Conservation (phyloP, 2,329 filamentous ascomycete species). For the Xylaria sp. region DNA sequence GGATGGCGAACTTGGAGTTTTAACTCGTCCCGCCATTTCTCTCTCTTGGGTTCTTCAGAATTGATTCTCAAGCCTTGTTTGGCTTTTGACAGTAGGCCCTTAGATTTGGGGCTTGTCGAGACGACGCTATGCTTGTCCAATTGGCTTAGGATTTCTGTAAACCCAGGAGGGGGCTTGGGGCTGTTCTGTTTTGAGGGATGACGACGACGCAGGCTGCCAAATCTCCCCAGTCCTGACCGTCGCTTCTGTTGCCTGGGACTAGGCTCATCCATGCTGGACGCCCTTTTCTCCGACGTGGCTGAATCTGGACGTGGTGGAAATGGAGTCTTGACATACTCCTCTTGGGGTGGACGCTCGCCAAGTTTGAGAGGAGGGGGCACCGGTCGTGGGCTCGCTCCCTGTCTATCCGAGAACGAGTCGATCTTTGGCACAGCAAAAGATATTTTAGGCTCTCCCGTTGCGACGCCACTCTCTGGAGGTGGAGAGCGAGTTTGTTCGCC, state of each 20-base stretch:
- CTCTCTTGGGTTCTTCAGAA: constrained; percentile 34
- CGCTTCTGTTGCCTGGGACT: constrained; percentile 25
- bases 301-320: constrained; percentile 25
- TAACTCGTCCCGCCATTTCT: constrained; percentile 32
- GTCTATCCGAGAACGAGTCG: constrained; percentile 28
- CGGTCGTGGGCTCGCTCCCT: constrained; percentile 13
- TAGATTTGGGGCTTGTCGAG: constrained; percentile 31
- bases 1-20: constrained; percentile 31
- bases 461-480: background rate
- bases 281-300: constrained; percentile 17
- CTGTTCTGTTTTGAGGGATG: constrained; percentile 13
- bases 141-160: constrained; percentile 21
- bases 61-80: constrained; percentile 32
- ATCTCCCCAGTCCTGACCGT: constrained; percentile 24
- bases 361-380: constrained; percentile 35
- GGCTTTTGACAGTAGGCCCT: constrained; percentile 35
- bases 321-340: constrained; percentile 35
- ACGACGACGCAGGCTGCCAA: constrained; percentile 17
- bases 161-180: constrained; percentile 17
- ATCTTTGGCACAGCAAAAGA: constrained; percentile 26
- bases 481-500: background rate
- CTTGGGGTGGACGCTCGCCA: constrained; percentile 26
- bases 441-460: constrained; percentile 12
- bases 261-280: constrained; percentile 8
- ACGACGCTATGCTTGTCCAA: constrained; percentile 20